Percentiles rank a stretch among this genome's conserved stretches.
These are phyloP conservation scores for Rubia balearica DNA, from an alignment of 305 asterid genomes.

Conservation along the genomic window DNA sequence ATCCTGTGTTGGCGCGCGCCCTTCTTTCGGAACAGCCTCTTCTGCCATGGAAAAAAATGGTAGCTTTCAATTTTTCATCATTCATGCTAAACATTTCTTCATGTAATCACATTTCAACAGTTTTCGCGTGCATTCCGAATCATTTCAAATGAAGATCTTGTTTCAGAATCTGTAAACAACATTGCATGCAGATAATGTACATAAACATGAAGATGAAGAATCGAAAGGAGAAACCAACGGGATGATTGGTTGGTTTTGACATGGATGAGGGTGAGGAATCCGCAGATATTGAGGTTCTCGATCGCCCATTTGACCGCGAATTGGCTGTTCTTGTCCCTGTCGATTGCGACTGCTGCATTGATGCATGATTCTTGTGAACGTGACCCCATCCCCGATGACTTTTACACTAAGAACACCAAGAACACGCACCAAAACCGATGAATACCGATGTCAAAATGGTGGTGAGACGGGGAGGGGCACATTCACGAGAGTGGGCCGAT, in stretches of 20 bases:
- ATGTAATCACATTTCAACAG: too few species aligned
- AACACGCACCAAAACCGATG: neutral
- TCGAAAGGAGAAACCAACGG: slow-evolving; percentile 32
- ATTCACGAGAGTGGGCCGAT: neutral
- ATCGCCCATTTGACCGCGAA: slow-evolving; percentile 81
- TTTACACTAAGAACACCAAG: neutral
- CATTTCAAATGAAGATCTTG: too few species aligned
- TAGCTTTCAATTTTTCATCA: neutral
- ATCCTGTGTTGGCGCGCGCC: slow-evolving; percentile 45
- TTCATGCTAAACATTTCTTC: neutral
- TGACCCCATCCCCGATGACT: slow-evolving; percentile 13
- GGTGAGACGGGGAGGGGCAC: neutral
- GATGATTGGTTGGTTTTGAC: slow-evolving; percentile 37
- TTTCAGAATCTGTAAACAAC: too few species aligned
- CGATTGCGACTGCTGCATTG: slow-evolving; percentile 60
- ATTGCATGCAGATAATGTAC: neutral
- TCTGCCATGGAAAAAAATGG: slow-evolving; percentile 29
- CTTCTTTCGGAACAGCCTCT: slow-evolving; percentile 34
- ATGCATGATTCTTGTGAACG: slow-evolving; percentile 20
- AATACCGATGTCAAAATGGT: neutral
- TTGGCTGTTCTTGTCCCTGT: slow-evolving; percentile 78
- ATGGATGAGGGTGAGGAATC: slow-evolving; percentile 50
- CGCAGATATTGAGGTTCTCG: slow-evolving; percentile 41
- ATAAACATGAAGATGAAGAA: neutral
- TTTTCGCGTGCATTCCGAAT: too few species aligned